Evolutionary conservation across 306 rosid species (phyloP), one percentile per base, ranked within the genome.

Genomic region (Benincasa hispida): DNA sequence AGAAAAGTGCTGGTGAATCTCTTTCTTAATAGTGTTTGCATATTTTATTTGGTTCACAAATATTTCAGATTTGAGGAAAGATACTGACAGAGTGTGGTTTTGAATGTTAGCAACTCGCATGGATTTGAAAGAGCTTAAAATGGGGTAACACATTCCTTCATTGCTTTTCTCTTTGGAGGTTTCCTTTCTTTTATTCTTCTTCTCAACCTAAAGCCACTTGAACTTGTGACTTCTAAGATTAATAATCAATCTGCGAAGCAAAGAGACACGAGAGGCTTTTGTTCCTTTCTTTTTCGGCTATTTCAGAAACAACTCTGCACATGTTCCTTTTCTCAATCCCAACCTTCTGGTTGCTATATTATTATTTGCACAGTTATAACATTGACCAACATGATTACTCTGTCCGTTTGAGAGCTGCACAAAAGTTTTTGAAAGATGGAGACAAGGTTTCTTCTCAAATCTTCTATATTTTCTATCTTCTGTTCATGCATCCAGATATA

Each of bases 111-210:
- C 98, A 21, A 88, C 13, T 79, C 97, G 99, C 78, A 89, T 92
- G 99, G 98, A 89, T 86, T 82, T 92, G 92, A 95, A 95, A 86
- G 99, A 92, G 90, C 93, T 95, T 77, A 95, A 95, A 85, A 95
- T 95, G 99, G 99, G 99, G 97, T 95, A 89, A 82, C 51, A 59
- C 81, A 76, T 79, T 28, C 75, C 48, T 60, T 45, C 37, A 61
- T 82, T 67, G 22, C 76, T 50, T 82, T 69, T 72, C 18, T 48
- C 54, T 42, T 6, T 27, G 51, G 24, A 24, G 50, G 28, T 25
- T 21, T 34, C 47, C n/a, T 24, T 19, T 42, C 1, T 7, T 61
- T 76, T 72, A 22, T 14, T 39, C n/a, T 32, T 27, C 6, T 35
- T 37, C 74, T 19, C 45, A 1, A 39, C 30, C 10, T 66, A 37